A percentile compares a stretch with the other conserved stretches of the same genome.
Conservation (phyloP, 768 basidiomycete species). For the Lactarius sanguifluus region DNA sequence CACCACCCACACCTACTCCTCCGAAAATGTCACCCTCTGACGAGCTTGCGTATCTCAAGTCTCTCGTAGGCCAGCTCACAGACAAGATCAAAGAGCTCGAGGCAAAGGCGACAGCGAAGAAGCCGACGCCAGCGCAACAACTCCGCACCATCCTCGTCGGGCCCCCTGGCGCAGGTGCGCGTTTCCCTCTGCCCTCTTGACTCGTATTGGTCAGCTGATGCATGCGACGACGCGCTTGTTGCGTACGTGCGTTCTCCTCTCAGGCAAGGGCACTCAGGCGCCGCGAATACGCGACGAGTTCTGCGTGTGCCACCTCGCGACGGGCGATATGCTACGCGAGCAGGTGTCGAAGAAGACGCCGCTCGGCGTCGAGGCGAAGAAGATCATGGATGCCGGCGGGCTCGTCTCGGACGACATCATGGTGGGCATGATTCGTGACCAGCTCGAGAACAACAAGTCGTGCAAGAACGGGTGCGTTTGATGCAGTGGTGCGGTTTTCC, state of each 20-base stretch:
- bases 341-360: slow-evolving; percentile 86
- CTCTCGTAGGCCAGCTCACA: slow-evolving; percentile 85
- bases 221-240: no score
- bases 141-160: slow-evolving; percentile 91
- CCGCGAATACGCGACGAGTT: slow-evolving; percentile 89
- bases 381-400: slow-evolving; percentile 96
- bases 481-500: no score
- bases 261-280: slow-evolving; percentile 98
- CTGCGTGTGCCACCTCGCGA: slow-evolving; percentile 97
- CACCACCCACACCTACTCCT: not conserved
- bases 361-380: slow-evolving; percentile 91
- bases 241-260: not conserved
- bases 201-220: no score
- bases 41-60: slow-evolving; percentile 94
- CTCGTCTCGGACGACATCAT: slow-evolving; percentile 96
- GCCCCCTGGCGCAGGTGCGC: slow-evolving; percentile 93
- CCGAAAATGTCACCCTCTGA: slow-evolving; percentile 61
- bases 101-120: slow-evolving; percentile 48
- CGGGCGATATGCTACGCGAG: slow-evolving; percentile 97
- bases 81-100: slow-evolving; percentile 86
- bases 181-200: not conserved
- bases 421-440: slow-evolving; percentile 96
- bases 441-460: slow-evolving; percentile 86
- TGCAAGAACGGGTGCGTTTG: slow-evolving; percentile 91
- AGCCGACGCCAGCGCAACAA: slow-evolving; percentile 67